Percentiles rank a stretch among this genome's conserved stretches.
These are phyloP conservation scores for Xylaria sp. DNA, from an alignment of 2,329 filamentous ascomycete genomes.

Conservation along the genomic window DNA sequence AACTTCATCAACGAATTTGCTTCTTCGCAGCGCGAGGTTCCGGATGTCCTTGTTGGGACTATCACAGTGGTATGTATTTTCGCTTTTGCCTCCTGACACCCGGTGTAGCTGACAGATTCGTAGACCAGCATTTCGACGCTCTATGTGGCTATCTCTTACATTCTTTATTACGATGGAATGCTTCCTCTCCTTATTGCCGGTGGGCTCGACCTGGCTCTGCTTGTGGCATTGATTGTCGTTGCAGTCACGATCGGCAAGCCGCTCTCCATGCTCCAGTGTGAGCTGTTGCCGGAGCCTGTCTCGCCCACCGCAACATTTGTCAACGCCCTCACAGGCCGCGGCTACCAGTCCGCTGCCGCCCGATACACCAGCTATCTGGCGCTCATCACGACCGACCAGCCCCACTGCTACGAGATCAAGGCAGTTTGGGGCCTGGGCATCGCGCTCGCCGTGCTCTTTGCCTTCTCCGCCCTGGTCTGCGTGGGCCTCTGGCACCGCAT, in stretches of 20 bases:
- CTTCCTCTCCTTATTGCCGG: slow-evolving; percentile 75
- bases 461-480: slow-evolving; percentile 64
- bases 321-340: slow-evolving; percentile 34
- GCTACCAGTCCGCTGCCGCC: slow-evolving; percentile 32
- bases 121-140: slow-evolving; percentile 79
- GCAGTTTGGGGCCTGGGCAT: slow-evolving; percentile 86
- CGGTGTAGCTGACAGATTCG: slow-evolving; percentile 19
- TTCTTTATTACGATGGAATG: slow-evolving; percentile 78
- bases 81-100: background rate
- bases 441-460: slow-evolving; percentile 74
- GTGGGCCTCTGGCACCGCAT: slow-evolving; percentile 67
- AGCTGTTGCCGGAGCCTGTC: slow-evolving; percentile 50
- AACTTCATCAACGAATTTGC: slow-evolving; percentile 84
- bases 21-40: slow-evolving; percentile 66
- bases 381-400: slow-evolving; percentile 58
- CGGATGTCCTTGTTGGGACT: slow-evolving; percentile 76
- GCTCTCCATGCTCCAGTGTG: slow-evolving; percentile 78
- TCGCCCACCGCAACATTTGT: slow-evolving; percentile 45
- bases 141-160: slow-evolving; percentile 79
- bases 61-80: slow-evolving; percentile 71
- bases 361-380: slow-evolving; percentile 49
- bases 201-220: slow-evolving; percentile 68
- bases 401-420: slow-evolving; percentile 84
- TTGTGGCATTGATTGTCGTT: slow-evolving; percentile 79
- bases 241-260: slow-evolving; percentile 80